Percentiles rank a stretch among this genome's conserved stretches.
Evolutionary conservation across 1,284 basidiomycete genomes (phyloP).

Genomic region (Pterulicium gracile): DNA sequence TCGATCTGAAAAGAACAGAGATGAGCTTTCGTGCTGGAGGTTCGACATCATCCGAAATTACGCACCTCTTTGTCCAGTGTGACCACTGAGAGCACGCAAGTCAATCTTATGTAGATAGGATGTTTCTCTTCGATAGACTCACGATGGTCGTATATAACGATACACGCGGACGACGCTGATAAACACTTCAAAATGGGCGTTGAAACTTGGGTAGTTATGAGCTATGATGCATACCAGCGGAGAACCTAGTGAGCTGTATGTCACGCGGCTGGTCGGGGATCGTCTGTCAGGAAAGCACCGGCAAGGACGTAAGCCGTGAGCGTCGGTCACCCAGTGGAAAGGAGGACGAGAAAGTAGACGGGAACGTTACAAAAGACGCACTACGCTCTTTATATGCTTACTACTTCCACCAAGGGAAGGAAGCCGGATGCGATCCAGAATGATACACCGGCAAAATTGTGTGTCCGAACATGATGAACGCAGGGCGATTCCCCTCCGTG

Average conservation of each 20-base stretch:
- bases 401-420: no score
- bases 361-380: no score
- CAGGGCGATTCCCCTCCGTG: no score
- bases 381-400: no score
- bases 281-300: background rate
- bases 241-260: conserved; percentile 7
- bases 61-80: background rate
- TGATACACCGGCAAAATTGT: no score
- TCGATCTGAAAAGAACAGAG: conserved; percentile 24
- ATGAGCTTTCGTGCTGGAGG: background rate
- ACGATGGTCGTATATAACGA: background rate
- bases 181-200: background rate
- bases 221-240: conserved; percentile 1
- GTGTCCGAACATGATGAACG: no score
- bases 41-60: background rate
- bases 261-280: conserved; percentile 9
- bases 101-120: no score
- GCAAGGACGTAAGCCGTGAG: background rate
- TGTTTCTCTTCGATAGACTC: background rate
- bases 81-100: background rate
- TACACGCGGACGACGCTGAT: background rate
- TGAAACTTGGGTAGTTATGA: background rate
- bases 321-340: background rate
- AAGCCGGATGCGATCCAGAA: no score
- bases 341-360: no score